phyloP scores from a whole-genome alignment of 2,329 filamentous ascomycete species.

The Monilinia fructicola region DNA sequence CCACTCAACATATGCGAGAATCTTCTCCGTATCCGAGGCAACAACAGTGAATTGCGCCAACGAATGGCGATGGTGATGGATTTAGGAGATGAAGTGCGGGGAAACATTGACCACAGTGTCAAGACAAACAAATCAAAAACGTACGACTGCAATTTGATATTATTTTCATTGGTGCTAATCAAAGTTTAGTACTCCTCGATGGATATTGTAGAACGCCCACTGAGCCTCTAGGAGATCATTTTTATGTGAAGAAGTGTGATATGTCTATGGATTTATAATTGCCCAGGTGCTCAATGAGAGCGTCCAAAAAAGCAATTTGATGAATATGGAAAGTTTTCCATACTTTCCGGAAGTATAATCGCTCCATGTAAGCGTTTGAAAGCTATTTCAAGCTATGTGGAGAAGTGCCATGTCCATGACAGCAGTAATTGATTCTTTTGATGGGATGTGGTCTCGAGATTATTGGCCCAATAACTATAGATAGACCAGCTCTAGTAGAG shows the following conservation, averaged over 20 bases:
- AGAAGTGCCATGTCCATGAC: not conserved
- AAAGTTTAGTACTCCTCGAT: not conserved
- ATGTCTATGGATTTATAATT: not conserved
- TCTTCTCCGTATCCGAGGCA: not conserved
- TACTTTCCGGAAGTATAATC: not conserved
- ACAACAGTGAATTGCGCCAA: slow-evolving; percentile 16
- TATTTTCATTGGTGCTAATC: not conserved
- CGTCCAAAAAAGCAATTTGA: not conserved
- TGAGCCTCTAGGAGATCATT: not conserved
- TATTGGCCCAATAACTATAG: not conserved
- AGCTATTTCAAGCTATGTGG: not conserved
- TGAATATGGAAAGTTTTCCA: not conserved
- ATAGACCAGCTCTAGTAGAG: not conserved
- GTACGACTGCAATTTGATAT: not conserved
- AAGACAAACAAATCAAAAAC: not conserved
- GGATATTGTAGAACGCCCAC: not conserved
- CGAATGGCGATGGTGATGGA: not conserved
- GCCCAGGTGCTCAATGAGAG: not conserved
- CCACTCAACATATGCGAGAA: not conserved
- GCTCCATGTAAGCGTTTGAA: not conserved
- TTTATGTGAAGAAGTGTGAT: not conserved
- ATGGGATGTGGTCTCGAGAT: not conserved
- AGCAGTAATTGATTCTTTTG: not conserved
- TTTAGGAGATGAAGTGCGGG: slow-evolving; percentile 5
- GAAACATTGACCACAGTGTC: not conserved